These are phyloP conservation scores for Chytriomyces sp. DNA, from an alignment of 192 early-diverging fungal genomes.

Conservation along the genomic window DNA sequence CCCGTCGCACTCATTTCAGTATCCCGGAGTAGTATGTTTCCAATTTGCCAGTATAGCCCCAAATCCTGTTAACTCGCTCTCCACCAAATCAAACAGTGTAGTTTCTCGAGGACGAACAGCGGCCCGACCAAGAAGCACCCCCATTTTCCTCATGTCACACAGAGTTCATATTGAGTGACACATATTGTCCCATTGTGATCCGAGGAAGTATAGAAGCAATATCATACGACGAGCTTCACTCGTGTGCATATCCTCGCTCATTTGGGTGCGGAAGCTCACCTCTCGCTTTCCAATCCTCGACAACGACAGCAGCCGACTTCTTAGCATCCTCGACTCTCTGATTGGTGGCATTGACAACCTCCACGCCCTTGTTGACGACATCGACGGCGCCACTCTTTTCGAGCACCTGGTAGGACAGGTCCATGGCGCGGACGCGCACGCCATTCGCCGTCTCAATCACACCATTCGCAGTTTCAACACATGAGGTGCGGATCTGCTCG, in stretches of 20 bases:
- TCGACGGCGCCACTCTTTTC: constrained; percentile 9
- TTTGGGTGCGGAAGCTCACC: not conserved
- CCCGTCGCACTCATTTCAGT: no score
- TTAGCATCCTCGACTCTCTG: not conserved
- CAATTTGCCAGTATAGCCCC: no score
- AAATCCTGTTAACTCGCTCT: no score
- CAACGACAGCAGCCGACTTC: not conserved
- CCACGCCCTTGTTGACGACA: no score
- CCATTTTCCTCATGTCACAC: not conserved
- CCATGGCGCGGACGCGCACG: not conserved
- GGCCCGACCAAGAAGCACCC: not conserved
- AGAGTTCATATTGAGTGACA: not conserved
- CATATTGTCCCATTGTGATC: not conserved
- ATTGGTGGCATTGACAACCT: not conserved
- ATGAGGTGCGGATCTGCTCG: no score
- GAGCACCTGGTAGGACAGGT: not conserved
- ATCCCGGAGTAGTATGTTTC: no score
- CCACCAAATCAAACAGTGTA: no score
- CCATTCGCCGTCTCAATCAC: not conserved
- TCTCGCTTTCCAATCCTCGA: not conserved
- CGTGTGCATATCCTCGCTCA: no score
- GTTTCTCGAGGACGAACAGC: no score
- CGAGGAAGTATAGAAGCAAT: not conserved
- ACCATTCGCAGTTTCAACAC: not conserved
- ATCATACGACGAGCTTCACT: no score